A percentile compares a stretch with the other conserved stretches of the same genome.
Evolutionary conservation across 768 basidiomycete genomes (phyloP).

Genomic region (Strobilomyces dryophilus): DNA sequence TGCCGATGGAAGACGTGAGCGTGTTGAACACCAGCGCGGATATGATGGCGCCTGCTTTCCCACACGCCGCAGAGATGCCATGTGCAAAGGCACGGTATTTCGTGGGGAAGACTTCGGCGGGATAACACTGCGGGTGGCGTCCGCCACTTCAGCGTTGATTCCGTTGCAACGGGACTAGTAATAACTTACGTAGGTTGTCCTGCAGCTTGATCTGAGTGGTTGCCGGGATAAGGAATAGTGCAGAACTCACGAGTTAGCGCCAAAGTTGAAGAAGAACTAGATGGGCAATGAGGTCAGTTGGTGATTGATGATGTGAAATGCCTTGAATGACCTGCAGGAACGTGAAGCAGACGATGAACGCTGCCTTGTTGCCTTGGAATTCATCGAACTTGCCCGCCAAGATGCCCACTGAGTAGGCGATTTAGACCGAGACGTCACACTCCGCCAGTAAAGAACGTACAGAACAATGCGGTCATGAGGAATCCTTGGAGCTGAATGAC

Average conservation of each 20-base stretch:
- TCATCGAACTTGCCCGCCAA: slow-evolving; percentile 61
- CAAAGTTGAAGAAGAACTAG: slow-evolving; percentile 81
- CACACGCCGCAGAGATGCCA: slow-evolving; percentile 68
- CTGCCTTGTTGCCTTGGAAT: slow-evolving; percentile 40
- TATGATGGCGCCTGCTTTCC: slow-evolving; percentile 76
- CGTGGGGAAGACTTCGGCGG: slow-evolving; percentile 79
- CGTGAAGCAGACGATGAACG: slow-evolving; percentile 71
- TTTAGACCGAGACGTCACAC: neutral
- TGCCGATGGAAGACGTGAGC: slow-evolving; percentile 57
- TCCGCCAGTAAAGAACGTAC: slow-evolving; percentile 31
- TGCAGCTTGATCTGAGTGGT: slow-evolving; percentile 17
- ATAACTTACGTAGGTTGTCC: slow-evolving; percentile 48
- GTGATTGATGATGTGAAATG: neutral
- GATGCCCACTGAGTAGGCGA: slow-evolving; percentile 47
- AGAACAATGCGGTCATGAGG: slow-evolving; percentile 62
- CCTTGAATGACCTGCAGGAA: slow-evolving; percentile 49
- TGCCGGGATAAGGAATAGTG: neutral
- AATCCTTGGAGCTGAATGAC: slow-evolving; percentile 76
- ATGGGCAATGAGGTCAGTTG: slow-evolving; percentile 1
- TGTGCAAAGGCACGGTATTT: slow-evolving; percentile 70
- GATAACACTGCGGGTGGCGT: slow-evolving; percentile 48
- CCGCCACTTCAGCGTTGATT: neutral
- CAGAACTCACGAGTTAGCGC: slow-evolving; percentile 56
- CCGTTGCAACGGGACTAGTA: too few relatives aligned
- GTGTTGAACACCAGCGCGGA: slow-evolving; percentile 70